Base-by-base conservation (phyloP, 768 basidiomycete genomes). In the Termitomyces eurrhizus region DNA sequence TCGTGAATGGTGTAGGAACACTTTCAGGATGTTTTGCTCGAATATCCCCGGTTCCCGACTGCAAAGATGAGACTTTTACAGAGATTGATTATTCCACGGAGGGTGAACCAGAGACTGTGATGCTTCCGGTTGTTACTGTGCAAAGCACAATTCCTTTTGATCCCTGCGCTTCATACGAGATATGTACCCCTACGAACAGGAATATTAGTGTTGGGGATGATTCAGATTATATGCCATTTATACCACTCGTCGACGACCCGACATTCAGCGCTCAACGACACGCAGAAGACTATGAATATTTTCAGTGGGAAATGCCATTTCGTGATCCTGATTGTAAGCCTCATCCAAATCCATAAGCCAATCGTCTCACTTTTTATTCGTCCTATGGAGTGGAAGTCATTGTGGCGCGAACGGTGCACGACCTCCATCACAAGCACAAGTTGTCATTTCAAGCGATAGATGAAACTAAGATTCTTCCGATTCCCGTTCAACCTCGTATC, bases 171-270 rank as follows among this genome's bases (percentile, higher is more conserved):
- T 64, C 69, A 6, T 89, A 90, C 66, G 86, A 88, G 64, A 73
- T 77, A 1, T 88, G 85, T 66, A 75, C 84, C 2, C 83, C 87
- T 1, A 62, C 77, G 2, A 64, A 68, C 12, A 75, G 78, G 50
- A 85, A 75, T 50, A 72, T 85, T 16, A 75, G 78, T 49, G 73
- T 75, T 18, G 86, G 84, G 4, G 87, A 89, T 61, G 88, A 89
- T 60, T 72, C 82, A 7, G 74, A 78, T 60, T 69, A 73, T 24
- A 79, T 89, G 77, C 75, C 77, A 2, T 90, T 88, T 67, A 70
- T 88, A 7, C 87, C 88, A 2, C 83, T 83, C 56, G 76, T 81
- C 0, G 87, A 90, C 65, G 88, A 90, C 48, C 77, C 78, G 3
- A 65, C 51, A 0, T 91, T 90, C 63, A 64, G 83, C 53, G 71